Conservation (phyloP, 371 early-diverging fungal genomes). For the Apophysomyces elegans region DNA sequence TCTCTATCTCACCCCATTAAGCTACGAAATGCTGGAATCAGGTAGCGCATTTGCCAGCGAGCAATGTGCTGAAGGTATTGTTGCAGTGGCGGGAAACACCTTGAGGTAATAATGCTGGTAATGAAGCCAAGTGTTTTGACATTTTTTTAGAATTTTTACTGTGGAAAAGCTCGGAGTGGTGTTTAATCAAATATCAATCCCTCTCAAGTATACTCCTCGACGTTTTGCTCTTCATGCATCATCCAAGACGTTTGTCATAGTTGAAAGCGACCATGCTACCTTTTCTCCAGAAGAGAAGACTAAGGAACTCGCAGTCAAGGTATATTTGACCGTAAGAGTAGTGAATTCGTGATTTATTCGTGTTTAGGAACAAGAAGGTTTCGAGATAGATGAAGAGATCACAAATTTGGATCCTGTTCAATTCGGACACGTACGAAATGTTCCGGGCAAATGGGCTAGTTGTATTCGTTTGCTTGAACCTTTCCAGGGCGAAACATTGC, state of each 20-base stretch:
- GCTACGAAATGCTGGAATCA: constrained; percentile 80
- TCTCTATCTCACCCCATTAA: constrained; percentile 55
- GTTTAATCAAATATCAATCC: constrained; percentile 85
- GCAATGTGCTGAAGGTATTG: constrained; percentile 89
- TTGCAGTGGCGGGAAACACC: constrained; percentile 86
- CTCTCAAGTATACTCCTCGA: constrained; percentile 90
- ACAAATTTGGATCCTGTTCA: constrained; percentile 45
- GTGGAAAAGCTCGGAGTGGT: constrained; percentile 84
- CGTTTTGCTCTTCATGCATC: constrained; percentile 74
- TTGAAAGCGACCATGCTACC: constrained; percentile 87
- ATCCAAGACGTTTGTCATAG: constrained; percentile 82
- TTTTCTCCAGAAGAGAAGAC: constrained; percentile 69
- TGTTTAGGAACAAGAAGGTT: constrained; percentile 49
- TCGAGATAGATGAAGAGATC: constrained; percentile 58
- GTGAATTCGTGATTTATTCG: background rate
- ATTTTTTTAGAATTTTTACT: constrained; percentile 70
- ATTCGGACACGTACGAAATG: constrained; percentile 79
- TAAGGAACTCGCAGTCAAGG: constrained; percentile 57
- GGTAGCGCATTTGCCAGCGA: constrained; percentile 90
- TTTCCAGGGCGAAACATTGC: constrained; percentile 73
- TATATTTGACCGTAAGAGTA: constrained; percentile 4
- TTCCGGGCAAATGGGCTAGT: constrained; percentile 86
- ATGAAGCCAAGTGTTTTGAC: background rate
- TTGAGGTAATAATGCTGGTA: constrained; percentile 45
- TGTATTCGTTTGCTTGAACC: constrained; percentile 89